Percentiles rank a stretch among this genome's conserved stretches.
Conservation (phyloP, 2,329 filamentous ascomycete species). For the Chaetomium sp. region DNA sequence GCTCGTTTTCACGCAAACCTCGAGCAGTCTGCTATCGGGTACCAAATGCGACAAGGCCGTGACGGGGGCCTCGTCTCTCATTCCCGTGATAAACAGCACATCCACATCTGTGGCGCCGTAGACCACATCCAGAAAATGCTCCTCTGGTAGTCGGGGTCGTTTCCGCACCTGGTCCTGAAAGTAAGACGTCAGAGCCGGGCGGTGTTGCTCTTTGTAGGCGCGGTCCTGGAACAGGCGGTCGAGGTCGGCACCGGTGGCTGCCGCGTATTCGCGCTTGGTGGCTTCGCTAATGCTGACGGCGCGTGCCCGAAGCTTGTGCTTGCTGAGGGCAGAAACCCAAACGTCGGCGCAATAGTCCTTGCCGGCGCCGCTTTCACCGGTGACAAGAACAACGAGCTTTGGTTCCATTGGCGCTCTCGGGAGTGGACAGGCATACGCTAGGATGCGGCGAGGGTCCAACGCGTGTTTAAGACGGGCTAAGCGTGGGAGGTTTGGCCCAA, state of each 20-base stretch:
- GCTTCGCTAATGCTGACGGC: constrained; percentile 58
- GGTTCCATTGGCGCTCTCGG: constrained; percentile 41
- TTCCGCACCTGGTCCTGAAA: constrained; percentile 49
- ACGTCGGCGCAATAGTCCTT: constrained; percentile 62
- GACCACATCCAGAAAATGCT: constrained; percentile 55
- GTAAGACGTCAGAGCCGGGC: constrained; percentile 53
- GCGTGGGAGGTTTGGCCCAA: constrained; percentile 56
- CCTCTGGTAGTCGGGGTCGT: constrained; percentile 50
- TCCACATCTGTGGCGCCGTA: constrained; percentile 46
- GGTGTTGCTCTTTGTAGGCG: constrained; percentile 63
- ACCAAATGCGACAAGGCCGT: constrained; percentile 57
- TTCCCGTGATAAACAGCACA: constrained; percentile 63
- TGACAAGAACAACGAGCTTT: constrained; percentile 60
- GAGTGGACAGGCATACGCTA: constrained; percentile 60
- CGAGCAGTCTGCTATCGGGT: constrained; percentile 54
- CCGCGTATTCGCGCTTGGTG: constrained; percentile 60
- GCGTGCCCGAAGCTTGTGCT: constrained; percentile 42
- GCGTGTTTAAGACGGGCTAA: constrained; percentile 54
- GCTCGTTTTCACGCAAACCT: constrained; percentile 52
- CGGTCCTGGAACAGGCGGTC: constrained; percentile 54
- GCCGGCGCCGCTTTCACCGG: constrained; percentile 55
- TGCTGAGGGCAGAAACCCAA: constrained; percentile 51
- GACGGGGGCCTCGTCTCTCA: constrained; percentile 63
- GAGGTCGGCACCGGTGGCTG: constrained; percentile 50
- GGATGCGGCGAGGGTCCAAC: constrained; percentile 53